These are phyloP conservation scores for Chlamydomonas sphaeroides DNA, from an alignment of 139 green algal species.

Conservation along the genomic window DNA sequence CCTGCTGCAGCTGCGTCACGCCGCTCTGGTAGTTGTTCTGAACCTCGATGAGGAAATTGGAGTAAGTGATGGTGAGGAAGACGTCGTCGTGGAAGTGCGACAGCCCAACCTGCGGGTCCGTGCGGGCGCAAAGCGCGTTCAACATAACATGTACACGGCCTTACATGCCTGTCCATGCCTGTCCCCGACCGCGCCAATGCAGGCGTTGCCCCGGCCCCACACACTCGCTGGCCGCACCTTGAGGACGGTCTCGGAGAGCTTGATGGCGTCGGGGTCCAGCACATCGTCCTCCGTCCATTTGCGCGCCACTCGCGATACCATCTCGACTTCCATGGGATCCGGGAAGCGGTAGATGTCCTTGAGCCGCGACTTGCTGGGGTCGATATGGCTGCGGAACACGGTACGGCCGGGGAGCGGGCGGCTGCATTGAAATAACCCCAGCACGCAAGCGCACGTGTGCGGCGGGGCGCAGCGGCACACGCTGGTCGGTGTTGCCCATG, in stretches of 20 bases:
- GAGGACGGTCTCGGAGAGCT: conserved; percentile 51
- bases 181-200: too few relatives aligned
- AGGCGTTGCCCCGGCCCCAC: too few relatives aligned
- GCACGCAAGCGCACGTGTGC: too few relatives aligned
- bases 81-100: conserved; percentile 47
- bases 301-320: conserved; percentile 51
- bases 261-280: conserved; percentile 45
- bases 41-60: conserved; percentile 52
- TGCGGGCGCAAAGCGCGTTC: too few relatives aligned
- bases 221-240: too few relatives aligned
- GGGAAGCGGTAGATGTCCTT: conserved; percentile 58
- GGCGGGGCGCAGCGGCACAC: not conserved
- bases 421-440: too few relatives aligned
- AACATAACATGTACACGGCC: too few relatives aligned
- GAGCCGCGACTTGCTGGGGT: conserved; percentile 25
- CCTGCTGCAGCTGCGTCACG: conserved; percentile 50
- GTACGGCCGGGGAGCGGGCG: too few relatives aligned
- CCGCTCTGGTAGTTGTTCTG: conserved; percentile 35
- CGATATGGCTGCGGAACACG: conserved; percentile 28
- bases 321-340: conserved; percentile 56
- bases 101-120: conserved; percentile 30
- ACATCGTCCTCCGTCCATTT: conserved; percentile 57
- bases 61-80: conserved; percentile 43
- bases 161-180: too few relatives aligned
- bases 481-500: not conserved